These are phyloP conservation scores for Pleodorina starrii DNA, from an alignment of 139 green algal species.

Conservation along the genomic window DNA sequence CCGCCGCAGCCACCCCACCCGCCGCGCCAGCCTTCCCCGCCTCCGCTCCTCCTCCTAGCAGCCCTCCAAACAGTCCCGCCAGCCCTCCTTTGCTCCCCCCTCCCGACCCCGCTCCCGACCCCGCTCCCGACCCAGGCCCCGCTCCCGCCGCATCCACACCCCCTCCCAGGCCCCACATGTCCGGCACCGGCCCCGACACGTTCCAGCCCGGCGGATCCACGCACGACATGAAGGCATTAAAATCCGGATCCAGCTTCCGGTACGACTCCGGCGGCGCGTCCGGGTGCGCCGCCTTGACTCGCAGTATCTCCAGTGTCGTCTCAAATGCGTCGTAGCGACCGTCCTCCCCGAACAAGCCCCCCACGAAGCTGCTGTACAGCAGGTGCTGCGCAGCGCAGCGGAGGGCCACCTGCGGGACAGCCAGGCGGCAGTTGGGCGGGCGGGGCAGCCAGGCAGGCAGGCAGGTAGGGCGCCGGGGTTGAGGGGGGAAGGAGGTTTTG, in stretches of 20 bases:
- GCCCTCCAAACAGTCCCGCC: neutral
- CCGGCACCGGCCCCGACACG: neutral
- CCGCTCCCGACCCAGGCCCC: neutral
- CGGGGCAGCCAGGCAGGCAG: no score
- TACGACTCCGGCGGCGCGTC: neutral
- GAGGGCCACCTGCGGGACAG: constrained; percentile 33
- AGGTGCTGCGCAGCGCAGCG: constrained; percentile 54
- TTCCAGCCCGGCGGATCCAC: neutral
- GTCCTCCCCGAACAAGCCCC: constrained; percentile 43
- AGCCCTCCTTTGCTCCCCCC: neutral
- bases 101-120: neutral
- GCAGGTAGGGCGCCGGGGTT: no score
- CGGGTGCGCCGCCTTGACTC: constrained; percentile 16
- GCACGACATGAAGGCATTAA: constrained; percentile 35
- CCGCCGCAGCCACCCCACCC: neutral
- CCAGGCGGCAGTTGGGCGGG: no score
- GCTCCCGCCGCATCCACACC: neutral
- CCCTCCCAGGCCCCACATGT: neutral
- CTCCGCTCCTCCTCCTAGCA: neutral
- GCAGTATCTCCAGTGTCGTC: constrained; percentile 38
- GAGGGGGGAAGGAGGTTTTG: no score
- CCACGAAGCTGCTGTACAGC: constrained; percentile 33
- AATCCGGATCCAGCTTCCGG: neutral
- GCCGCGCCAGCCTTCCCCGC: neutral
- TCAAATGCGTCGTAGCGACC: constrained; percentile 43